Evolutionary conservation across 1,139 yeast genomes (phyloP), one percentile per base, ranked within the genome.

Genomic region (Hansenula anomala): DNA sequence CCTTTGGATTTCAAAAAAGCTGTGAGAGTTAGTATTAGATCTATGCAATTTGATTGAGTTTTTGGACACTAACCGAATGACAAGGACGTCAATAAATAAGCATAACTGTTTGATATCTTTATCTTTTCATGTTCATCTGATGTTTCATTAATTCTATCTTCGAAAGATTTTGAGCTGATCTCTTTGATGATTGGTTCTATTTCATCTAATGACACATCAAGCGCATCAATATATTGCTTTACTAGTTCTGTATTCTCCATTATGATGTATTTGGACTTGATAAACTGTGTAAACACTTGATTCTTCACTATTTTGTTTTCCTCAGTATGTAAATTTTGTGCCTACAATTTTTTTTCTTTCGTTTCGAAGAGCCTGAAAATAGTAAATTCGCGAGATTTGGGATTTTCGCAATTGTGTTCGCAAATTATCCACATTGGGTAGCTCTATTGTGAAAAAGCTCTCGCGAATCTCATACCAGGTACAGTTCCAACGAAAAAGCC

Each of bases 1-100:
- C 94, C 95, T 14, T 64, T 61, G 2, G 78, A 56, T 51, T 84
- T 82, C 46, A 84, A 60, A 51, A 80, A 78, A 13, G 88, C 73
- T 56, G 64, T 74, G 38, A 74, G 57, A 64, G 17, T 42, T 41
- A 61, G 60, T 17, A 28, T 18, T 9, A 27, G 5, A 13, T 11
- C 13, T 10, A n/a, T n/a, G n/a, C n/a, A n/a, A n/a, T n/a, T n/a
- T n/a, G n/a, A n/a, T 20, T 20, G 22, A 20, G 22, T 6, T 20
- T 6, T 6, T 20, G 9, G 22, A 20, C 9, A 36, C 28, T 37
- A 40, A 57, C 61, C 60, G 47, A 67, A 69, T 28, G 75, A 48
- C 20, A 72, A 60, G 6, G 73, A 64, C 30, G 61, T 58, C n/a
- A 69, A 43, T 1, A 69, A 54, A 40, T 64, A 66, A 13, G 72